Percentiles rank a stretch among this genome's conserved stretches.
Evolutionary conservation across 2,329 filamentous ascomycete genomes (phyloP).

Genomic region (Parastagonospora nodorum): DNA sequence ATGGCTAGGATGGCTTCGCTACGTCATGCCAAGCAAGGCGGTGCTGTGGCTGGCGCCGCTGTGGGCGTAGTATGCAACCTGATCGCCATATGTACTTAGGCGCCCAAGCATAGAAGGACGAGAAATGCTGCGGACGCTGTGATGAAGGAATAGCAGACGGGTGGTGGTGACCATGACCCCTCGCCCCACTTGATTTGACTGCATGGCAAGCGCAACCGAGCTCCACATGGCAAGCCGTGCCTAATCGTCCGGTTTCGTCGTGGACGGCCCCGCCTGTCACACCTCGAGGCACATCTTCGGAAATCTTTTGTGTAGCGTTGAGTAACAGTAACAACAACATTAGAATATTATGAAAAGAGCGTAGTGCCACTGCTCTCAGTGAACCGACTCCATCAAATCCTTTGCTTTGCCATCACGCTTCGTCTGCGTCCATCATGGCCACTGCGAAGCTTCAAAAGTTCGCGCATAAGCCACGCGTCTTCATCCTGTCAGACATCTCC

Average conservation of each 20-base stretch:
- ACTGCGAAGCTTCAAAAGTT: constrained; percentile 29
- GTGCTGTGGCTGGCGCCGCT: constrained; percentile 1
- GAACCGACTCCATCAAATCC: not conserved
- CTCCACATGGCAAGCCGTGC: constrained; percentile 21
- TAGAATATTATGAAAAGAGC: constrained; percentile 11
- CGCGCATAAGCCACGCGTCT: constrained; percentile 44
- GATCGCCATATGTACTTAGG: not conserved
- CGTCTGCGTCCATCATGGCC: constrained; percentile 22
- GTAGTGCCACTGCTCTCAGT: not conserved
- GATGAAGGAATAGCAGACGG: no score
- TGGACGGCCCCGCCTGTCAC: constrained; percentile 18
- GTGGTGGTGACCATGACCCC: no score
- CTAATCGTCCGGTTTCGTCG: constrained; percentile 16
- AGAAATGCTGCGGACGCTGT: not conserved
- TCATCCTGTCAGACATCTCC: constrained; percentile 47
- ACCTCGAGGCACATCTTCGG: constrained; percentile 23
- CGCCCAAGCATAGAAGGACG: no score
- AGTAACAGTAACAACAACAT: constrained; percentile 22
- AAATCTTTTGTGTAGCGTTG: constrained; percentile 17
- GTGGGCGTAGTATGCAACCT: not conserved
- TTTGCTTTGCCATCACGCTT: not conserved
- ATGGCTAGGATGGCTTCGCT: not conserved
- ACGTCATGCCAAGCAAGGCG: constrained; percentile 11
- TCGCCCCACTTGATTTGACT: not conserved
- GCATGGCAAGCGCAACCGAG: constrained; percentile 19